These are phyloP conservation scores for Zygosaccharomyces sapae DNA, from an alignment of 1,139 yeast genomes.

Conservation along the genomic window DNA sequence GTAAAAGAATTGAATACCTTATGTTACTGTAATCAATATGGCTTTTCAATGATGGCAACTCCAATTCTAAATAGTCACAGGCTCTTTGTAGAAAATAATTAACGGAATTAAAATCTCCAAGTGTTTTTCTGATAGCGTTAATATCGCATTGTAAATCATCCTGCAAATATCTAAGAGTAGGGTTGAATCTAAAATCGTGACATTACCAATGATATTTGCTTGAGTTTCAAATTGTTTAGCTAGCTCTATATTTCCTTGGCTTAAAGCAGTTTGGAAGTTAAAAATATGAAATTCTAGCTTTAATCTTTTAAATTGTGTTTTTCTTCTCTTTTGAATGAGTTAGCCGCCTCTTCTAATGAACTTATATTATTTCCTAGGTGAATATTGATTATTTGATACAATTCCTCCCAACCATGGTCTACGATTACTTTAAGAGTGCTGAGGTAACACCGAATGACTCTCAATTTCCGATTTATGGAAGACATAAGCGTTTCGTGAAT, in stretches of 20 bases:
- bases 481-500: conserved; percentile 20
- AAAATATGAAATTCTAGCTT: conserved; percentile 21
- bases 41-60: conserved; percentile 13
- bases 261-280: conserved; percentile 19
- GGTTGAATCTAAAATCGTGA: conserved; percentile 12
- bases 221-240: conserved; percentile 23
- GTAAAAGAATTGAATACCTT: conserved; percentile 15
- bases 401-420: conserved; percentile 11
- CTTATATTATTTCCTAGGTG: conserved; percentile 16
- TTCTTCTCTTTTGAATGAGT: not conserved
- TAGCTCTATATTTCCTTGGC: conserved; percentile 22
- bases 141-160: conserved; percentile 22
- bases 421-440: conserved; percentile 16
- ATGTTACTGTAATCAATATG: conserved; percentile 22
- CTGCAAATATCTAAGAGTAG: conserved; percentile 25
- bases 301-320: conserved; percentile 14
- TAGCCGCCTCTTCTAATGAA: conserved; percentile 8
- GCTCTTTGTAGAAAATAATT: conserved; percentile 13
- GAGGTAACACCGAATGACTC: conserved; percentile 23
- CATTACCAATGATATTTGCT: conserved; percentile 14
- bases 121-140: conserved; percentile 10
- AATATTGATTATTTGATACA: conserved; percentile 11
- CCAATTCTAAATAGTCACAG: conserved; percentile 14
- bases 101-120: conserved; percentile 1
- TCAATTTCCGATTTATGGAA: conserved; percentile 11